Percentiles rank a stretch among this genome's conserved stretches.
phyloP scores from a whole-genome alignment of 2,329 filamentous ascomycete species.

The Venturia aucupariae region DNA sequence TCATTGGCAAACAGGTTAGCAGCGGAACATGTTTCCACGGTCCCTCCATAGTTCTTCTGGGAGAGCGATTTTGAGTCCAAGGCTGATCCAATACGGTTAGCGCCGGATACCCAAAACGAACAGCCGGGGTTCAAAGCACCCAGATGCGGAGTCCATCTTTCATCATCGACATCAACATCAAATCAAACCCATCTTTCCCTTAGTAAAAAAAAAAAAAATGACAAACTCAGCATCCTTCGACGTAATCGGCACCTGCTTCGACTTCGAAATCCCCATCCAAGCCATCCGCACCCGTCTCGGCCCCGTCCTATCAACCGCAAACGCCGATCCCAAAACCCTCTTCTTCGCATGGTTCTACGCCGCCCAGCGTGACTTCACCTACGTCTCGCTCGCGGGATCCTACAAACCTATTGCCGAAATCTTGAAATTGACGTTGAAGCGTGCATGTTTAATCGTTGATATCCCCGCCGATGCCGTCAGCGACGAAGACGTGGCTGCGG shows the following conservation, averaged over 20 bases:
- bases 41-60: too few species aligned
- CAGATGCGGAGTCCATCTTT: neutral
- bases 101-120: neutral
- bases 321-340: neutral
- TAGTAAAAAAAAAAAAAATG: neutral
- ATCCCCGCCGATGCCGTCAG: neutral
- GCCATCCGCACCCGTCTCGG: neutral
- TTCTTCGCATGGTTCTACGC: constrained; percentile 1
- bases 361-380: neutral
- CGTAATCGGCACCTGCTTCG: neutral
- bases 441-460: neutral
- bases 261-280: neutral
- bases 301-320: neutral
- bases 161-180: constrained; percentile 20
- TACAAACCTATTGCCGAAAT: neutral
- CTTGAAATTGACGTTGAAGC: neutral
- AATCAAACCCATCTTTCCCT: neutral
- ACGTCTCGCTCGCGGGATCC: neutral
- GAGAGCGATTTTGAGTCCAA: neutral
- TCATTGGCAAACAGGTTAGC: too few species aligned
- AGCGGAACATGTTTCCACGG: too few species aligned
- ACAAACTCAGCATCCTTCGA: neutral
- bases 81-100: neutral
- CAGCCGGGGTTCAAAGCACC: neutral
- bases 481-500: neutral